Evolutionary conservation across 257 asterid genomes (phyloP).

Genomic region (Plectranthus barbatus): DNA sequence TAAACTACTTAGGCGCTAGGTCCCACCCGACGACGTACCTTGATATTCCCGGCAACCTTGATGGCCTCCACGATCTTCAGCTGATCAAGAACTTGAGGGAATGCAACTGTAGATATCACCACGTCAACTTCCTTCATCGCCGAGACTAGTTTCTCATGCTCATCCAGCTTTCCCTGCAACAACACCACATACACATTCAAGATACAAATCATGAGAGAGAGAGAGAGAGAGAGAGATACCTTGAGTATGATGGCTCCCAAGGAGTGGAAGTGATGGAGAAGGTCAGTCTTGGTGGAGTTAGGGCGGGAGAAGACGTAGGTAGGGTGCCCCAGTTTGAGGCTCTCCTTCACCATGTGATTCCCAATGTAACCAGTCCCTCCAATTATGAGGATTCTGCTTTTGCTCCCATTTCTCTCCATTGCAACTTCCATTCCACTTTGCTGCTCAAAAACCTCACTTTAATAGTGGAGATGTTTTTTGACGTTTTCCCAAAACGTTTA

Average conservation of each 20-base stretch:
- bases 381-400: conserved; percentile 31
- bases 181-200: neutral
- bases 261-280: conserved; percentile 26
- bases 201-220: too few relatives aligned
- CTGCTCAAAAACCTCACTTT: too few relatives aligned
- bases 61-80: conserved; percentile 47
- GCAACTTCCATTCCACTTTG: neutral
- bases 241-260: conserved; percentile 32
- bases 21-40: too few relatives aligned
- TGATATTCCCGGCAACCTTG: conserved; percentile 38
- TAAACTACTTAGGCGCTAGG: too few relatives aligned
- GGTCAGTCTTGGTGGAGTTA: conserved; percentile 17
- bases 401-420: conserved; percentile 24
- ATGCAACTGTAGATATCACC: conserved; percentile 40
- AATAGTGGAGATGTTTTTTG: too few relatives aligned
- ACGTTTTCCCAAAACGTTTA: too few relatives aligned
- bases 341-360: conserved; percentile 33
- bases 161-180: conserved; percentile 38
- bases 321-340: conserved; percentile 48
- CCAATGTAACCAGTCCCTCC: conserved; percentile 57
- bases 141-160: conserved; percentile 40
- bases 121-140: conserved; percentile 36
- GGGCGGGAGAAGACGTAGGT: conserved; percentile 51
- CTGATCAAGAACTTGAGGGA: conserved; percentile 45
- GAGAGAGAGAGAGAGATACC: conserved; percentile 5